Conservation (phyloP, 2,329 filamentous ascomycete genomes). For the Aspergillus sp. region DNA sequence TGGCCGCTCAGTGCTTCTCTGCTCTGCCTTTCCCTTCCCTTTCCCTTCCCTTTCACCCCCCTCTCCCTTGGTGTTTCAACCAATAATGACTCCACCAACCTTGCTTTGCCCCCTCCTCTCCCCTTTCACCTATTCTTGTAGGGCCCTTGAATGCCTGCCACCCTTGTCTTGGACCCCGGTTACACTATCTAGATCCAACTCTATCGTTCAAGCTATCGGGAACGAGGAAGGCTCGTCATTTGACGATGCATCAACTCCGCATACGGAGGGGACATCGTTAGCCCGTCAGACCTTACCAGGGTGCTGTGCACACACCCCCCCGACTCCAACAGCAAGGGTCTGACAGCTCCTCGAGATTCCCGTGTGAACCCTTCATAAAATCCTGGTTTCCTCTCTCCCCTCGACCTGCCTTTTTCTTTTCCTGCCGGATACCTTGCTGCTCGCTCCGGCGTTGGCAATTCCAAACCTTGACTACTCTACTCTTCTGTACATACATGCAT, state of each 20-base stretch:
- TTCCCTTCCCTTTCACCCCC: background rate
- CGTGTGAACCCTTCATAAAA: slow-evolving; percentile 20
- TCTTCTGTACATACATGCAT: slow-evolving; percentile 18
- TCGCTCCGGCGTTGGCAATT: background rate
- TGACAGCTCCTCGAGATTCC: slow-evolving; percentile 25
- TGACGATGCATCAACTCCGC: slow-evolving; percentile 16
- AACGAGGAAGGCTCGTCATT: slow-evolving; percentile 21
- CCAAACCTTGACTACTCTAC: background rate
- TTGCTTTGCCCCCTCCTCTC: slow-evolving; percentile 16
- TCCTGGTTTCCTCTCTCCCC: slow-evolving; percentile 11
- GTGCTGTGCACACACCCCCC: slow-evolving; percentile 5
- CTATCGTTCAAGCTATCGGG: slow-evolving; percentile 27
- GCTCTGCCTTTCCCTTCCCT: background rate
- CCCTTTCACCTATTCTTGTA: slow-evolving; percentile 5
- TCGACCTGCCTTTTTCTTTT: slow-evolving; percentile 5
- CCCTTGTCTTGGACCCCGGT: slow-evolving; percentile 21
- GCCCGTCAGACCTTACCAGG: slow-evolving; percentile 13
- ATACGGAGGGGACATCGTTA: slow-evolving; percentile 7
- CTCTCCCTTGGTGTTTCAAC: slow-evolving; percentile 10
- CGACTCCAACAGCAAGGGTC: slow-evolving; percentile 16
- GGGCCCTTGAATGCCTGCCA: slow-evolving; percentile 10
- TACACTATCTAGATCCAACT: slow-evolving; percentile 24
- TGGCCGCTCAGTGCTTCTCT: background rate
- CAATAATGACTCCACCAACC: slow-evolving; percentile 19
- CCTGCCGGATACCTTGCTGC: slow-evolving; percentile 2